Evolutionary conservation across 2,329 filamentous ascomycete genomes (phyloP).

Genomic region (Penicillium verrucosum): DNA sequence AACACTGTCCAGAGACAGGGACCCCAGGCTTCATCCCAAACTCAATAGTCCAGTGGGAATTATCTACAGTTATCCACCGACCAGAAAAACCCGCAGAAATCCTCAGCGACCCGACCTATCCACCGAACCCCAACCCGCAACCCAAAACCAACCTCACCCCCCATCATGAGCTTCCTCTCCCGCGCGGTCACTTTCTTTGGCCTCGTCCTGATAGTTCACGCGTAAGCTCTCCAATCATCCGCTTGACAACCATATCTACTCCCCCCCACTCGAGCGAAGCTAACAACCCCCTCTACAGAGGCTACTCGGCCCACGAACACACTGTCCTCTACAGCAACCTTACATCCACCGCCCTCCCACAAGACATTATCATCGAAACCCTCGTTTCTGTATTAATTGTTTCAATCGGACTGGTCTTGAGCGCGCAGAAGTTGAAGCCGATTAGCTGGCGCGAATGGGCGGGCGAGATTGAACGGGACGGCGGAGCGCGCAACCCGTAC

Average conservation of each 20-base stretch:
- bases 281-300: conserved; percentile 53
- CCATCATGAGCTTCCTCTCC: conserved; percentile 67
- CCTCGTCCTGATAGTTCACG: conserved; percentile 75
- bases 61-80: neutral
- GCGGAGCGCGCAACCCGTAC: conserved; percentile 74
- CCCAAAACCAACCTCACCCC: neutral
- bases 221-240: conserved; percentile 57
- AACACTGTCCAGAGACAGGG: neutral
- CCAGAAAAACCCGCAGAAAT: neutral
- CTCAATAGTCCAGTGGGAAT: neutral
- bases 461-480: conserved; percentile 66
- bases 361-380: conserved; percentile 86
- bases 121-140: neutral
- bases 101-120: neutral
- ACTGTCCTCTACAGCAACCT: conserved; percentile 65
- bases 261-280: neutral
- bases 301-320: conserved; percentile 95
- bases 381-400: conserved; percentile 75
- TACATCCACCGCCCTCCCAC: conserved; percentile 59
- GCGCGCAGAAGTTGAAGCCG: conserved; percentile 74
- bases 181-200: conserved; percentile 70
- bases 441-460: conserved; percentile 81
- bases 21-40: neutral
- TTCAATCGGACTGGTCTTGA: conserved; percentile 76
- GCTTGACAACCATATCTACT: neutral